These are phyloP conservation scores for Colletotrichum lini DNA, from an alignment of 2,329 filamentous ascomycete species.

Conservation along the genomic window DNA sequence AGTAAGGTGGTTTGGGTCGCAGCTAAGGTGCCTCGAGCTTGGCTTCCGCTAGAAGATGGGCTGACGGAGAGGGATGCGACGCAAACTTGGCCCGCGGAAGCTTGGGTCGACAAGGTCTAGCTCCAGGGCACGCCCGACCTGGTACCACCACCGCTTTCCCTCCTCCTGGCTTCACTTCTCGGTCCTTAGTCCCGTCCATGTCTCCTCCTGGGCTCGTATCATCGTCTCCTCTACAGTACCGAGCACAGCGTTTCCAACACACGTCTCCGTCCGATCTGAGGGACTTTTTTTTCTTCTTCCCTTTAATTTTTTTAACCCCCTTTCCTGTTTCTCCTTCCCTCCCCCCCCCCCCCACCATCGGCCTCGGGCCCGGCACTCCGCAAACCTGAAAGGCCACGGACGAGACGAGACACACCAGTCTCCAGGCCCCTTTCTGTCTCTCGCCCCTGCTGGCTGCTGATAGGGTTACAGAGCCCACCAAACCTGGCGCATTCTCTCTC, in stretches of 20 bases:
- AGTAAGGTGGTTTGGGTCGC: constrained; percentile 39
- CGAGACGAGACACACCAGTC: constrained; percentile 27
- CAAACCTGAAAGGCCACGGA: background rate
- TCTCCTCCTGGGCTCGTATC: too few species aligned
- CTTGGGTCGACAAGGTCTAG: constrained; percentile 37
- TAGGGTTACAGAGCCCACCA: constrained; percentile 20
- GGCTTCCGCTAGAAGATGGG: constrained; percentile 40
- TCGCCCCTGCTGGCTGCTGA: background rate
- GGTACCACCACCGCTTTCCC: constrained; percentile 6
- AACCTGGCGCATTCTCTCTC: constrained; percentile 24
- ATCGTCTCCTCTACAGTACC: too few species aligned
- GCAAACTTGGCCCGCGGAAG: constrained; percentile 37
- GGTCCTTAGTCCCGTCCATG: background rate
- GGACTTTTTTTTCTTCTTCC: background rate
- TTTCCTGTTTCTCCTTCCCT: too few species aligned
- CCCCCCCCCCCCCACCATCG: background rate
- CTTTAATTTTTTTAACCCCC: too few species aligned
- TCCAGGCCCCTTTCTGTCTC: constrained; percentile 20
- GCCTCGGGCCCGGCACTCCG: constrained; percentile 25
- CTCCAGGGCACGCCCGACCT: constrained; percentile 31
- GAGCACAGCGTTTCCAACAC: constrained; percentile 1
- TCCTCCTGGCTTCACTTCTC: background rate
- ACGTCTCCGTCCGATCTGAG: constrained; percentile 17
- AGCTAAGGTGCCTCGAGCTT: constrained; percentile 39
- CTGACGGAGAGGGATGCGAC: constrained; percentile 41